Evolutionary conservation across 805 yeast genomes (phyloP).

Genomic region (Spathaspora sp.): DNA sequence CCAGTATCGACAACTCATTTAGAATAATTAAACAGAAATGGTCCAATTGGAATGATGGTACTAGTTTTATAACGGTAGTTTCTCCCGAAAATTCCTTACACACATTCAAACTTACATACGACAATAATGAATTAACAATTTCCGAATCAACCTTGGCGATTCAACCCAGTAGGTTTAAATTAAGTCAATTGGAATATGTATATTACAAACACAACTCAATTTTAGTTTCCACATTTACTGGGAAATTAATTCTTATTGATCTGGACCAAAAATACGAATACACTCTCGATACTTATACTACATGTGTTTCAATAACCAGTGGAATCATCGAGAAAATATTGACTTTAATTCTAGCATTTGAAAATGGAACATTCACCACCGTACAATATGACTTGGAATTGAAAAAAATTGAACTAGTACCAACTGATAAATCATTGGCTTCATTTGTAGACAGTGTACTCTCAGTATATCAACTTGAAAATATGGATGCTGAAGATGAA

Average conservation of each 20-base stretch:
- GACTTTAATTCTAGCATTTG: conserved; percentile 13
- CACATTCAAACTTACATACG: not conserved
- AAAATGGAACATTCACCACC: conserved; percentile 17
- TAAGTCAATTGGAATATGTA: conserved; percentile 4
- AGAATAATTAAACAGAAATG: conserved; percentile 10
- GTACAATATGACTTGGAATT: conserved; percentile 5
- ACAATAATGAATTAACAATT: not conserved
- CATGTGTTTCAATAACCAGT: conserved; percentile 8
- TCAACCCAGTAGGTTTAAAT: conserved; percentile 5
- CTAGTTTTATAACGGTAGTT: conserved; percentile 2
- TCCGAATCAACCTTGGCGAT: not conserved
- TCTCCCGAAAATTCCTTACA: conserved; percentile 7
- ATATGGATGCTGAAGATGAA: conserved; percentile 12
- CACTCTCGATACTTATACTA: not conserved
- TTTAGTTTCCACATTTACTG: conserved; percentile 5
- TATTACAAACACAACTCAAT: not conserved
- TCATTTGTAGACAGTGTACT: conserved; percentile 18
- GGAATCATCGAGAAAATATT: conserved; percentile 1
- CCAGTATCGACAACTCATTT: not conserved
- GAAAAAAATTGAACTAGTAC: not conserved
- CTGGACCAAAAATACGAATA: not conserved
- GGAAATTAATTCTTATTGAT: conserved; percentile 5
- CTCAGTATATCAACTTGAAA: conserved; percentile 18
- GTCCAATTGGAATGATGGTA: conserved; percentile 9
- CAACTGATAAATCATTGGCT: conserved; percentile 8